phyloP scores from a whole-genome alignment of 176 grass and related monocot genomes.

The Chloris gayana region DNA sequence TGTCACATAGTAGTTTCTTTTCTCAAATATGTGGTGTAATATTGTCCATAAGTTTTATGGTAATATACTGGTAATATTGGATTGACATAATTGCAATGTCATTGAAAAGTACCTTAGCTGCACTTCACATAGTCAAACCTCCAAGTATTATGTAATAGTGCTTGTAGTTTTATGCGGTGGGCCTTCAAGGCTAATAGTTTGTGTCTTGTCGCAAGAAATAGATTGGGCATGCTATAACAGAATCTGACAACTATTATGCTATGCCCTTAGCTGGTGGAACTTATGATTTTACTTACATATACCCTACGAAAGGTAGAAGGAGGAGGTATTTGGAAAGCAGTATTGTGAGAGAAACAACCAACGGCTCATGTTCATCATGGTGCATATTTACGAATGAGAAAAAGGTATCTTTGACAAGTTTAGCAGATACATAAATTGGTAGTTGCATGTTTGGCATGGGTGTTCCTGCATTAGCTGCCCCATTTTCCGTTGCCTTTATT shows the following conservation, averaged over 20 bases:
- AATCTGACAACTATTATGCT: neutral
- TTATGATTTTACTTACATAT: neutral
- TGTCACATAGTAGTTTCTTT: neutral
- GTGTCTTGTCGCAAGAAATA: neutral
- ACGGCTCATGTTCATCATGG: too few species aligned
- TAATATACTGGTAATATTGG: too few species aligned
- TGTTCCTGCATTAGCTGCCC: neutral
- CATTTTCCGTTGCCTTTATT: neutral
- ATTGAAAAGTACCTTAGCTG: slow-evolving; percentile 9
- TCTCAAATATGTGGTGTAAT: neutral
- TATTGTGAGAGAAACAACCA: neutral
- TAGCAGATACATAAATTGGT: neutral
- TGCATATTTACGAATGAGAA: too few species aligned
- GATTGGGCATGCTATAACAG: neutral
- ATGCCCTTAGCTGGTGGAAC: neutral
- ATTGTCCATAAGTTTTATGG: neutral
- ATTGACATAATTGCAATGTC: too few species aligned
- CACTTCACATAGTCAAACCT: neutral
- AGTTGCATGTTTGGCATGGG: neutral
- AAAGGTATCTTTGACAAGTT: neutral
- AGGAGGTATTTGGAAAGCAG: too few species aligned
- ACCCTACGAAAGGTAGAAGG: neutral
- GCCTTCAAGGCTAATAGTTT: too few species aligned
- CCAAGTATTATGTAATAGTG: neutral
- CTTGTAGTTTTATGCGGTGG: neutral